Evolutionary conservation across 1,139 yeast species (phyloP).

Genomic region (Yamadazyma atlantica): DNA sequence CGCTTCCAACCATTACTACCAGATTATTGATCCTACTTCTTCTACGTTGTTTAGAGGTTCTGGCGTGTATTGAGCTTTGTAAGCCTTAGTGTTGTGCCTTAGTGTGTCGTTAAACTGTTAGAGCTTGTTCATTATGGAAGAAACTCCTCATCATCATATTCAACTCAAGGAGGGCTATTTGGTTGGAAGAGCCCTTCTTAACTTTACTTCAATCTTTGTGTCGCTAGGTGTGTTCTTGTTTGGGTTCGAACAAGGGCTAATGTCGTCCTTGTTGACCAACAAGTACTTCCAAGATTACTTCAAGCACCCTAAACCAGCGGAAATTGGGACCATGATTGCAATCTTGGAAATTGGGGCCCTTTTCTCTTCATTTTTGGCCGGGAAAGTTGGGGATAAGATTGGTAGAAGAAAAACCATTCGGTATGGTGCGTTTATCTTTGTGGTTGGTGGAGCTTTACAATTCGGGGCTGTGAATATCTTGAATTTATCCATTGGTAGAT

Average conservation of each 20-base stretch:
- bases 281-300: slow-evolving; percentile 72
- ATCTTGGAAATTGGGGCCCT: slow-evolving; percentile 74
- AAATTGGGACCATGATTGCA: slow-evolving; percentile 53
- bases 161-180: slow-evolving; percentile 42
- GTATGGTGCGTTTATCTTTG: slow-evolving; percentile 78
- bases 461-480: slow-evolving; percentile 46
- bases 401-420: slow-evolving; percentile 83
- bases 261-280: slow-evolving; percentile 65
- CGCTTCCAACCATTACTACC: too few species aligned
- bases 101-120: too few species aligned
- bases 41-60: too few species aligned
- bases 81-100: too few species aligned
- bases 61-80: too few species aligned
- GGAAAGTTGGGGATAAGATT: slow-evolving; percentile 72
- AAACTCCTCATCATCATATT: slow-evolving; percentile 23
- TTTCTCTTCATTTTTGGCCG: slow-evolving; percentile 72
- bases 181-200: slow-evolving; percentile 53
- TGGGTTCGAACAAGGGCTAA: slow-evolving; percentile 65
- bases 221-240: slow-evolving; percentile 59
- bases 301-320: slow-evolving; percentile 56
- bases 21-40: too few species aligned
- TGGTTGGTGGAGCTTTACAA: slow-evolving; percentile 79
- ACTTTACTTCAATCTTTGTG: slow-evolving; percentile 60
- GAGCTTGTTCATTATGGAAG: background rate
- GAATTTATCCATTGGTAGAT: slow-evolving; percentile 67